Base-by-base conservation (phyloP, 108 stramenopile species). In the Epipyxis sp. region DNA sequence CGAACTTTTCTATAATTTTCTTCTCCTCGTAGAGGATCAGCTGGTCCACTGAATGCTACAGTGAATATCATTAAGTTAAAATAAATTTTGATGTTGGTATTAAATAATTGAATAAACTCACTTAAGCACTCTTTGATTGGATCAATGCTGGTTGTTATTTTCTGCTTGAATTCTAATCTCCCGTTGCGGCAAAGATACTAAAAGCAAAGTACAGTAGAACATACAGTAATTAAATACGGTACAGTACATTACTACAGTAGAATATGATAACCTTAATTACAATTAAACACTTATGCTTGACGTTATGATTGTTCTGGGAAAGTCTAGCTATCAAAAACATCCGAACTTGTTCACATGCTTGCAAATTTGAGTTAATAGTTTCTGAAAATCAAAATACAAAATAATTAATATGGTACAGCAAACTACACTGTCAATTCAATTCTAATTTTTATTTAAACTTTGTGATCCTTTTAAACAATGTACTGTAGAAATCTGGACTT, bases 21-120 rank as follows among this genome's bases (percentile, higher is more conserved):
- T 80, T 98, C 97, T 0, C 97, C 97, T 25, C 92, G 89, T 16
- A 94, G 89, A 2, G 97, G 93, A 84, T 98, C 97, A 50, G 94
- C 89, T 0, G 90, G 91, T 0, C 95, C 97, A 1, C 91, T 74
- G 74, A 89, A 96, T 32, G 89, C 71, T 65, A 13, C 34, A n/a
- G n/a, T n/a, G n/a, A n/a, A n/a, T n/a, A n/a, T n/a, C n/a, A n/a
- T n/a, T n/a, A n/a, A n/a, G n/a, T n/a, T n/a, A n/a, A n/a, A n/a
- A n/a, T n/a, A n/a, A n/a, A n/a, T n/a, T n/a, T n/a, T n/a, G n/a
- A n/a, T n/a, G n/a, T n/a, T n/a, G n/a, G n/a, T n/a, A n/a, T n/a
- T n/a, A n/a, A n/a, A n/a, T n/a, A n/a, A n/a, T n/a, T n/a, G n/a
- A n/a, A n/a, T n/a, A n/a, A n/a, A 74, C 71, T 46, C 43, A 74